A percentile compares a stretch with the other conserved stretches of the same genome.
These are phyloP conservation scores for Aplosporella prunicola DNA, from an alignment of 2,329 filamentous ascomycete species.

Conservation along the genomic window DNA sequence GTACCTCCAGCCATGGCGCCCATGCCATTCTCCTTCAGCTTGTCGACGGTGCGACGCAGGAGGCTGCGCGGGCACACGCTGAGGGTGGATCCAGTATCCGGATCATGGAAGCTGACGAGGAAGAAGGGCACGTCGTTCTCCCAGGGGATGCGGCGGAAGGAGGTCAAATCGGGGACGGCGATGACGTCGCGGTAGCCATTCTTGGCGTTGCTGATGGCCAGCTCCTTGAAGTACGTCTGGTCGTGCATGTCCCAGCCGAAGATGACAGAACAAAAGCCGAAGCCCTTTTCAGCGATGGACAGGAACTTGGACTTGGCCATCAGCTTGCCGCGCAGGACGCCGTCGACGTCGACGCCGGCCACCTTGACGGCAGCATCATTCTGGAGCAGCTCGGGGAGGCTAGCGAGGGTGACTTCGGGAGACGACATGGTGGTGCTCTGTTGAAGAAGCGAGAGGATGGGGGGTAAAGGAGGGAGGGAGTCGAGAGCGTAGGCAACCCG, in stretches of 20 bases:
- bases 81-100: slow-evolving; percentile 61
- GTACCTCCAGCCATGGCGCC: slow-evolving; percentile 81
- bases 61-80: slow-evolving; percentile 73
- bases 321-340: slow-evolving; percentile 78
- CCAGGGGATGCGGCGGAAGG: slow-evolving; percentile 81
- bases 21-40: slow-evolving; percentile 59
- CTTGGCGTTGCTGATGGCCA: slow-evolving; percentile 78
- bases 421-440: slow-evolving; percentile 17
- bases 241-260: slow-evolving; percentile 99
- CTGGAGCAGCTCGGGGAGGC: slow-evolving; percentile 57
- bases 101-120: slow-evolving; percentile 72
- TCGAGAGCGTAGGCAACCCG: neutral
- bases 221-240: slow-evolving; percentile 74
- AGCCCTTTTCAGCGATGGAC: slow-evolving; percentile 68
- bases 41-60: slow-evolving; percentile 57
- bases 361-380: slow-evolving; percentile 76
- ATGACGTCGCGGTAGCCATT: slow-evolving; percentile 85
- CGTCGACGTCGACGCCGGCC: slow-evolving; percentile 79
- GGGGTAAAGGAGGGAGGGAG: too few species aligned
- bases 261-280: slow-evolving; percentile 89
- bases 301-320: slow-evolving; percentile 91
- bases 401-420: slow-evolving; percentile 48
- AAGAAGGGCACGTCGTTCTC: slow-evolving; percentile 81
- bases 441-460: slow-evolving; percentile 10
- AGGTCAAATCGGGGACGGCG: slow-evolving; percentile 67